A percentile compares a stretch with the other conserved stretches of the same genome.
Evolutionary conservation across 129 eudicot genomes (phyloP).

Genomic region (Deinandra increscens): DNA sequence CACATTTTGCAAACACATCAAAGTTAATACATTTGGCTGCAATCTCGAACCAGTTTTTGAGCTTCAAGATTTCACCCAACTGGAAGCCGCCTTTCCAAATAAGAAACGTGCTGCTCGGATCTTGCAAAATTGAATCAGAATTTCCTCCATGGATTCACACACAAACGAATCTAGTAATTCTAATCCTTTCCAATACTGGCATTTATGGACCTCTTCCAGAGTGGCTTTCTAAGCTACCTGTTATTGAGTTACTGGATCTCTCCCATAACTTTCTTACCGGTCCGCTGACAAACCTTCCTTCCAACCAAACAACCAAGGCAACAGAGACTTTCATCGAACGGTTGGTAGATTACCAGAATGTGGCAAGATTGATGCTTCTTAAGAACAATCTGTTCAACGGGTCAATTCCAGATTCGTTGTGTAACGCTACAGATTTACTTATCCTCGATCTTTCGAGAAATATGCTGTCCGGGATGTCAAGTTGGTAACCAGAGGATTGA

Average conservation of each 20-base stretch:
- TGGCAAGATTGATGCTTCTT: constrained; percentile 27
- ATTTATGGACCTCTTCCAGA: constrained; percentile 35
- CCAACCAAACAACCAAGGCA: constrained; percentile 18
- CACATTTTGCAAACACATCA: constrained; percentile 34
- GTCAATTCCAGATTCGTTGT: constrained; percentile 27
- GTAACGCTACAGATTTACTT: neutral
- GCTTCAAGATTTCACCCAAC: constrained; percentile 22
- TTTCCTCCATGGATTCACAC: constrained; percentile 43
- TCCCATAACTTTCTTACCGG: constrained; percentile 34
- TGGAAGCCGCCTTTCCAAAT: constrained; percentile 47
- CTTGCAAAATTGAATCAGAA: constrained; percentile 28
- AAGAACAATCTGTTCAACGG: constrained; percentile 36
- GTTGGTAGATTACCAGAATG: neutral
- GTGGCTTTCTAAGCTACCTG: constrained; percentile 29
- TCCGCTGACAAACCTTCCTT: constrained; percentile 23
- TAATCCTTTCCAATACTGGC: constrained; percentile 31
- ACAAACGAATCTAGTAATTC: constrained; percentile 17
- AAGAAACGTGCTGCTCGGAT: constrained; percentile 3
- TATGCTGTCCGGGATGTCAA: constrained; percentile 31
- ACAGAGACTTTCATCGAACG: constrained; percentile 17
- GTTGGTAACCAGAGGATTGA: too few relatives aligned
- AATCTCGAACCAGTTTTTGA: constrained; percentile 23
- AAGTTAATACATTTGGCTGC: constrained; percentile 26
- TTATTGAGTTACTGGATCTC: constrained; percentile 22
- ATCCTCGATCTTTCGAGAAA: constrained; percentile 38